Evolutionary conservation across 768 basidiomycete genomes (phyloP), one percentile per base, ranked within the genome.

Genomic region (Kwoniella dendrophila): DNA sequence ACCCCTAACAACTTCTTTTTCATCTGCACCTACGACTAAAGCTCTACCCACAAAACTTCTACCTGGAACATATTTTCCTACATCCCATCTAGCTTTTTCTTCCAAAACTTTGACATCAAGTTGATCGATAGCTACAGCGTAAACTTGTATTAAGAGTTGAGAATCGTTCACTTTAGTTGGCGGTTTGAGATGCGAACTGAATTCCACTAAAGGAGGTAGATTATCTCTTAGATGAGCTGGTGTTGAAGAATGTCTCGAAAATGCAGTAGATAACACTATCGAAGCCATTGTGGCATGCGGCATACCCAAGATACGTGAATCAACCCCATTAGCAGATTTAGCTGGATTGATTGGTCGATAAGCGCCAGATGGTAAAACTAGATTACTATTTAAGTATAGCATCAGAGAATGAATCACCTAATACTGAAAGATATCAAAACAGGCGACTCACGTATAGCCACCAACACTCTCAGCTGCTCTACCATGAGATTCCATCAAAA

Each of bases 201-300:
- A 90, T 30, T 84, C 86, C 16, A 78, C 71, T 2, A 82, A 80
- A 8, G 79, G 75, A 22, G 70, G 71, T n/a, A 71, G 45, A 24
- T 70, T 62, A 8, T 57, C 67, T 11, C 72, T 67, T 14, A 83
- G 80, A 49, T 73, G 71, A n/a, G 64, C 36, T 32, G 66, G 83
- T 48, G 76, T 78, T 34, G 66, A 65, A 1, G 64, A 48, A 44
- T 54, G 45, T 27, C 71, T 41, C 24, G 67, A 57, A 11, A 57
- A 53, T 1, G 60, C 51, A 2, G 62, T 56, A 4, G 67, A 67
- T 4, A 78, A 47, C 3, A 72, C 71, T 43, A 95, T 86, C 52
- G 86, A 90, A 16, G 89, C 88, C 92, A 96, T 94, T 4, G 89
- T 91, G 5, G 87, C 87, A 74, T 90, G 89, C 6, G 91, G 92